Evolutionary conservation across 768 basidiomycete genomes (phyloP).

Genomic region (Leccinum disarticulatum): DNA sequence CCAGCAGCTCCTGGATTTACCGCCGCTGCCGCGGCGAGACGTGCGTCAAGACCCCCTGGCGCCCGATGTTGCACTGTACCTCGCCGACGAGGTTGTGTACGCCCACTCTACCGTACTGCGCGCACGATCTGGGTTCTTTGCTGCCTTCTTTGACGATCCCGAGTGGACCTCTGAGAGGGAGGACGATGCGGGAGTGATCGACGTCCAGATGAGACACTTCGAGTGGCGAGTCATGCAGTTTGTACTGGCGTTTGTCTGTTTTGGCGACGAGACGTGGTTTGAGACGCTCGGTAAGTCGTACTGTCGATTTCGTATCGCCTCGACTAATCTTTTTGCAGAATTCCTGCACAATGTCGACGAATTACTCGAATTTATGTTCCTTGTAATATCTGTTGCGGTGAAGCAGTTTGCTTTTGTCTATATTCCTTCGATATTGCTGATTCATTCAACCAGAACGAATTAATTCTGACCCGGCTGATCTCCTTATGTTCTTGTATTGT

Average conservation of each 20-base stretch:
- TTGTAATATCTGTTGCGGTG: constrained; percentile 83
- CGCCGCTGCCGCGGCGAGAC: constrained; percentile 7
- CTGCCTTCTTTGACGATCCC: constrained; percentile 75
- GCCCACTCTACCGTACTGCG: constrained; percentile 78
- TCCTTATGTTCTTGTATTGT: constrained; percentile 80
- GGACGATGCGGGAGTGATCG: constrained; percentile 50
- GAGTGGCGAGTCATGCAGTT: constrained; percentile 71
- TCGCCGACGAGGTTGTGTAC: constrained; percentile 64
- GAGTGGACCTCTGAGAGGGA: constrained; percentile 77
- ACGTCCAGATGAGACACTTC: constrained; percentile 72
- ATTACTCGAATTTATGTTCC: constrained; percentile 82
- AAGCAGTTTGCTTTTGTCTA: constrained; percentile 14
- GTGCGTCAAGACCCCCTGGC: constrained; percentile 32
- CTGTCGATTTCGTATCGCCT: not conserved
- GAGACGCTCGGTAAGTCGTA: constrained; percentile 57
- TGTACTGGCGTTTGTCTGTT: constrained; percentile 76
- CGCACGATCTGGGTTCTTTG: constrained; percentile 81
- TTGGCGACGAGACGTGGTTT: constrained; percentile 73
- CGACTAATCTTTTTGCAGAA: constrained; percentile 40
- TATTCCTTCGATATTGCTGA: not conserved
- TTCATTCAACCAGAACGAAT: constrained; percentile 62
- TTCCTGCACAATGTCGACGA: constrained; percentile 67
- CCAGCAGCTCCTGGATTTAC: not conserved
- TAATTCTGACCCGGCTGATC: constrained; percentile 83
- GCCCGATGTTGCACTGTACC: constrained; percentile 69